A percentile compares a stretch with the other conserved stretches of the same genome.
phyloP scores from a whole-genome alignment of 1,139 yeast species.

The Nakaseomyces uthaithaninus region DNA sequence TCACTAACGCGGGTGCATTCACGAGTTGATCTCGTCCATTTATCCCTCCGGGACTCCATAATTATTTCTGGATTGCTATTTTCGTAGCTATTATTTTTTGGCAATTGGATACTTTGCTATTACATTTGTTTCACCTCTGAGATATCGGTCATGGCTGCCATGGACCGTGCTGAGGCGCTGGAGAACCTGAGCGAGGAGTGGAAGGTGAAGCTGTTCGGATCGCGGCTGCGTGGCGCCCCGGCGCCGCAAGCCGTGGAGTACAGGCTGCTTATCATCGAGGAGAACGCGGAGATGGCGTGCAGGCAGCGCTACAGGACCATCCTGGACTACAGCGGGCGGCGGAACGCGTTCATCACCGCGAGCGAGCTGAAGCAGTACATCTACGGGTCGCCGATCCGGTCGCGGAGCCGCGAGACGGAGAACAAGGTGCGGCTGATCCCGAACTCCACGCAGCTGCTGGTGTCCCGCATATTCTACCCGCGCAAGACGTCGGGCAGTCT shows the following conservation, averaged over 20 bases:
- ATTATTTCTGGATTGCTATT: too few relatives aligned
- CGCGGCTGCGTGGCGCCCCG: not conserved
- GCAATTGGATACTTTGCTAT: not conserved
- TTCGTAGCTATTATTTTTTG: not conserved
- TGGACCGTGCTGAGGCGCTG: slow-evolving; percentile 2
- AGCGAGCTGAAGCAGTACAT: slow-evolving; percentile 31
- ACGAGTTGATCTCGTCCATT: too few relatives aligned
- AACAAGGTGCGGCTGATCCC: slow-evolving; percentile 29
- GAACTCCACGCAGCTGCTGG: slow-evolving; percentile 26
- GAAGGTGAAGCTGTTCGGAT: slow-evolving; percentile 6
- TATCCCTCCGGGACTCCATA: too few relatives aligned
- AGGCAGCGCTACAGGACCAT: slow-evolving; percentile 31
- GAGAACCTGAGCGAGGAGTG: slow-evolving; percentile 6
- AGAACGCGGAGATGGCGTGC: slow-evolving; percentile 32
- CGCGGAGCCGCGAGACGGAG: slow-evolving; percentile 19
- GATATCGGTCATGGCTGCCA: not conserved
- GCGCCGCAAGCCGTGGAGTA: not conserved
- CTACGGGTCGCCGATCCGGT: slow-evolving; percentile 30
- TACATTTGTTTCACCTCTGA: not conserved
- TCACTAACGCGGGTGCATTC: too few relatives aligned
- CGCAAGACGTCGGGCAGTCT: slow-evolving; percentile 4
- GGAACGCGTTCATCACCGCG: not conserved
- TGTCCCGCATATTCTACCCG: slow-evolving; percentile 25
- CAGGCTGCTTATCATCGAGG: slow-evolving; percentile 29
- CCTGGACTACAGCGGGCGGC: slow-evolving; percentile 29